Percentiles rank a stretch among this genome's conserved stretches.
phyloP scores from a whole-genome alignment of 495 filamentous ascomycete genomes.

The Penicillium nucicola region DNA sequence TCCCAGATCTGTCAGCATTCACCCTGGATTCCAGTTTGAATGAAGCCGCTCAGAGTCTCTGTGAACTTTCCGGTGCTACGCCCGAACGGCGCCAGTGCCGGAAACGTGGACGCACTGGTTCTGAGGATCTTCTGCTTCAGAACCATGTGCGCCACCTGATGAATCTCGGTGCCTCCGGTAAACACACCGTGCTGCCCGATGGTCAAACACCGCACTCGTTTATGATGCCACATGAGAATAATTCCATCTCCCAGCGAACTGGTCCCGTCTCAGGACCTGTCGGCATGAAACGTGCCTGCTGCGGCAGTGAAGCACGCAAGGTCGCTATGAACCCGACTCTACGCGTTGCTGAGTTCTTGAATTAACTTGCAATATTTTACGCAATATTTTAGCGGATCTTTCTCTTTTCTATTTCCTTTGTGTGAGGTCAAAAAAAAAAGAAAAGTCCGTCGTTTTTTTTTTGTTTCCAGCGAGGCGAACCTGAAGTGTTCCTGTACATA shows the following conservation, averaged over 20 bases:
- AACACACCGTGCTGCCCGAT: slow-evolving; percentile 37
- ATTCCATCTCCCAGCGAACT: slow-evolving; percentile 18
- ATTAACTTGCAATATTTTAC: slow-evolving; percentile 19
- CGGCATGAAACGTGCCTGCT: slow-evolving; percentile 48
- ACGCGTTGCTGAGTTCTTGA: slow-evolving; percentile 33
- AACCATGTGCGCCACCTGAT: slow-evolving; percentile 66
- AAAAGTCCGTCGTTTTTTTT: slow-evolving; percentile 24
- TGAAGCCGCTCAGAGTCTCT: slow-evolving; percentile 66
- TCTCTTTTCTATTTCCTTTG: slow-evolving; percentile 17
- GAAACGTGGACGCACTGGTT: slow-evolving; percentile 70
- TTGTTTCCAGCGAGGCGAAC: slow-evolving; percentile 10
- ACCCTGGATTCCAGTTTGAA: slow-evolving; percentile 40
- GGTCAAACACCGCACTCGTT: slow-evolving; percentile 40
- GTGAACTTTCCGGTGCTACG: slow-evolving; percentile 54
- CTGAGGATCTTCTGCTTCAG: slow-evolving; percentile 66
- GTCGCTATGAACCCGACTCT: slow-evolving; percentile 36
- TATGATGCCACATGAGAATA: slow-evolving; percentile 16
- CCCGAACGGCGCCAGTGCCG: slow-evolving; percentile 34
- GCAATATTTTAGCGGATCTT: slow-evolving; percentile 10
- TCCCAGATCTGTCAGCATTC: slow-evolving; percentile 48
- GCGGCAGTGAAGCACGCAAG: slow-evolving; percentile 42
- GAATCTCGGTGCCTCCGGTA: slow-evolving; percentile 26
- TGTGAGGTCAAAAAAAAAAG: slow-evolving; percentile 24
- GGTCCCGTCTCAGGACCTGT: slow-evolving; percentile 35
- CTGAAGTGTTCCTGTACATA: slow-evolving; percentile 18